These are phyloP conservation scores for Angophora floribunda DNA, from an alignment of 345 rosid species.

Conservation along the genomic window DNA sequence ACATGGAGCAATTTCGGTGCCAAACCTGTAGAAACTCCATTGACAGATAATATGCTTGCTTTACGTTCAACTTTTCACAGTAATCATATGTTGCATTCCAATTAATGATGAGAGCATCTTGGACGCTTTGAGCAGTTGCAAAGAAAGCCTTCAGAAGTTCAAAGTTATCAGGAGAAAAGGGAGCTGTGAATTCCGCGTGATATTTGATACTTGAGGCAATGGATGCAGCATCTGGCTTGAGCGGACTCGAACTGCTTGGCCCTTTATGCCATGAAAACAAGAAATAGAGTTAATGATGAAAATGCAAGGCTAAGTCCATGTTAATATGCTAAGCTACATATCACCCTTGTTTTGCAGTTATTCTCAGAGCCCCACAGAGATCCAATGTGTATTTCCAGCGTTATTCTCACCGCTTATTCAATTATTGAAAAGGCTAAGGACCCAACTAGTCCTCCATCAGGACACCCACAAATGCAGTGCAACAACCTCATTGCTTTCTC, in stretches of 20 bases:
- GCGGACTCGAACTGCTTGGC: slow-evolving; percentile 13
- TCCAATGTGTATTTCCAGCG: not conserved
- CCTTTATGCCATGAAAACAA: not conserved
- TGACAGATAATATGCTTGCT: slow-evolving; percentile 56
- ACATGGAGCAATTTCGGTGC: not conserved
- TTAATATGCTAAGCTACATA: not conserved
- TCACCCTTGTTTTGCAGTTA: not conserved
- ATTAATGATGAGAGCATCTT: slow-evolving; percentile 39
- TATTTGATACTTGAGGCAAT: slow-evolving; percentile 38
- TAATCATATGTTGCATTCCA: slow-evolving; percentile 44
- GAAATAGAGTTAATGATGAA: not conserved
- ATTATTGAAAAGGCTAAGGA: not conserved
- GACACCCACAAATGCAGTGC: not conserved
- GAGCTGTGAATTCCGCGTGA: slow-evolving; percentile 51
- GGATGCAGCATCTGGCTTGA: slow-evolving; percentile 21
- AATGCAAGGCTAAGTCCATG: not conserved
- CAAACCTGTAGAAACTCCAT: slow-evolving; percentile 53
- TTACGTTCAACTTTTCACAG: slow-evolving; percentile 31
- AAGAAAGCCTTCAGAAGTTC: slow-evolving; percentile 43
- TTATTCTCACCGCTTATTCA: not conserved
- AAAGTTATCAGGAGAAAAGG: slow-evolving; percentile 36
- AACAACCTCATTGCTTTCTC: not conserved
- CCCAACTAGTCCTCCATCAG: not conserved
- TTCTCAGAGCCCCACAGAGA: not conserved
- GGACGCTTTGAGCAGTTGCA: slow-evolving; percentile 44